A percentile compares a stretch with the other conserved stretches of the same genome.
phyloP scores from a whole-genome alignment of 768 basidiomycete genomes.

The Amanita jacksonii region DNA sequence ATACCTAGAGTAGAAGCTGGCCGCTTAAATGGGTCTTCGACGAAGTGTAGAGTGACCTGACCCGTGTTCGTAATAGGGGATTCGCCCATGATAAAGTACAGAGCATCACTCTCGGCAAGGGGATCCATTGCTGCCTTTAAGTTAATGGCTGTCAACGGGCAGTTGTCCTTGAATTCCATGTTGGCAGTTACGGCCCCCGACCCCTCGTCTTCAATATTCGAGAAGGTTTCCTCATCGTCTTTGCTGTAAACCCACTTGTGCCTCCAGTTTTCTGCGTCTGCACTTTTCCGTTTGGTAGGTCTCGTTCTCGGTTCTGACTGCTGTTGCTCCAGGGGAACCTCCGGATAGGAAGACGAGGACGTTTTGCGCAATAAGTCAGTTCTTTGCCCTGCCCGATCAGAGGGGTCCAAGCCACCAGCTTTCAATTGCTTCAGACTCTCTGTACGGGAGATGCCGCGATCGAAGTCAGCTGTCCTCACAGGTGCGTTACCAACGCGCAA shows the following conservation, averaged over 20 bases:
- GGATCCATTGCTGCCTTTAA: neutral
- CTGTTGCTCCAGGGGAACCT: neutral
- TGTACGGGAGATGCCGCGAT: neutral
- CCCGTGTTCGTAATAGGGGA: neutral
- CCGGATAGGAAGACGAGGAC: neutral
- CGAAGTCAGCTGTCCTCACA: neutral
- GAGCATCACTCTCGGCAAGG: neutral
- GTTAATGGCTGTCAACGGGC: neutral
- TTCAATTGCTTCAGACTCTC: neutral
- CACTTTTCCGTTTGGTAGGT: neutral
- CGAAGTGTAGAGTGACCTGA: conserved; percentile 4
- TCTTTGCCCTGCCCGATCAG: neutral
- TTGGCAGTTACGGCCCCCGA: neutral
- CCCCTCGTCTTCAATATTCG: neutral
- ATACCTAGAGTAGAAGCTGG: neutral
- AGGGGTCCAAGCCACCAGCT: neutral
- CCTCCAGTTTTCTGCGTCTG: neutral
- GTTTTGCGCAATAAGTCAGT: neutral
- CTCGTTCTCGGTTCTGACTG: neutral
- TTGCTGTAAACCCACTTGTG: conserved; percentile 1
- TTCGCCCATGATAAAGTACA: conserved; percentile 5
- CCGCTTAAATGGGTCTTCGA: neutral
- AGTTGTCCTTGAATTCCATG: neutral
- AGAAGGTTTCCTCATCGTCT: neutral
- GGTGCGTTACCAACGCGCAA: neutral